A percentile compares a stretch with the other conserved stretches of the same genome.
Conservation (phyloP, 352 stramenopile species). For the Globisporangium carolinianum region DNA sequence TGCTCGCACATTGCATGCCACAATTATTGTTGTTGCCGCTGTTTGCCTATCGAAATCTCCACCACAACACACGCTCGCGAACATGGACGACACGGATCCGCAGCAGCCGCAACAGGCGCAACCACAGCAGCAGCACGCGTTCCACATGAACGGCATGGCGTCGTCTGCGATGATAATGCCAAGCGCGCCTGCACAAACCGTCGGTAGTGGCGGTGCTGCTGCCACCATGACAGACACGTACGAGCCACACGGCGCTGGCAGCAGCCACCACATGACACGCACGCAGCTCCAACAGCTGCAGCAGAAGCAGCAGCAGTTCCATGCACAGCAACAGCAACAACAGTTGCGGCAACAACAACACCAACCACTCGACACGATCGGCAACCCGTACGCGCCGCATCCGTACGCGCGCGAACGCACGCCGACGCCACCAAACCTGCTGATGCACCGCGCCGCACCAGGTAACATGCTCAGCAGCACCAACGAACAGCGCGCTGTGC, state of each 20-base stretch:
- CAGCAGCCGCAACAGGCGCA: conserved; percentile 11
- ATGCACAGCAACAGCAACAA: conserved; percentile 10
- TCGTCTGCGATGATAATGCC: neutral
- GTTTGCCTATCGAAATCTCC: too few species aligned
- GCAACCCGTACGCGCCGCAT: conserved; percentile 8
- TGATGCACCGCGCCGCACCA: conserved; percentile 7
- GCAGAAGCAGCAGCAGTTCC: conserved; percentile 7
- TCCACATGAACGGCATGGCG: neutral
- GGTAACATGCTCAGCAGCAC: neutral
- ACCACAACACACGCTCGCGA: neutral
- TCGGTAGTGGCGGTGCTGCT: neutral
- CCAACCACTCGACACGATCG: conserved; percentile 1
- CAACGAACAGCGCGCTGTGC: conserved; percentile 34
- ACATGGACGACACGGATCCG: neutral
- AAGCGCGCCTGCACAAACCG: neutral
- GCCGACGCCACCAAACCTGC: conserved; percentile 9
- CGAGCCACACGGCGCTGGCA: conserved; percentile 1
- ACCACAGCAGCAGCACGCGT: conserved; percentile 4
- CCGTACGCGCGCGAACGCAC: conserved; percentile 13
- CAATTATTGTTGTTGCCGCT: too few species aligned
- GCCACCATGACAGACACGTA: conserved; percentile 1
- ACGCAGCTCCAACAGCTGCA: conserved; percentile 5
- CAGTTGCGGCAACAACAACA: conserved; percentile 5
- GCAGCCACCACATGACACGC: conserved; percentile 6
- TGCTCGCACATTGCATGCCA: too few species aligned